Evolutionary conservation across 176 grass and related monocot species (phyloP).

Genomic region (Triticum timopheevii): DNA sequence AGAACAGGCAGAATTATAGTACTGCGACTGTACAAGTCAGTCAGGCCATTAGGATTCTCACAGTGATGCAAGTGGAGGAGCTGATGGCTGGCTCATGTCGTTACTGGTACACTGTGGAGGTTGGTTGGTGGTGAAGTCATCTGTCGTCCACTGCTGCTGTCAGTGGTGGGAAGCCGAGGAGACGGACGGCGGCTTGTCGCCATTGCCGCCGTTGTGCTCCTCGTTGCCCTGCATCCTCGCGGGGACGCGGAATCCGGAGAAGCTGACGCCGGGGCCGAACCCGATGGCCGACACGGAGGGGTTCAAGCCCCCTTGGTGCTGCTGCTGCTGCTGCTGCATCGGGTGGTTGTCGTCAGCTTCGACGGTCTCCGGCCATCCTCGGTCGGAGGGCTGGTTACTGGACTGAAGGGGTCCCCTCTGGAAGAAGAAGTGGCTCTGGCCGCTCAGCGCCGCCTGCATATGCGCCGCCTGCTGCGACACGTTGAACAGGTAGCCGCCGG

Average conservation of each 20-base stretch:
- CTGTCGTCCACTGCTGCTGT: slow-evolving; percentile 43
- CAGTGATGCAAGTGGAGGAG: slow-evolving; percentile 37
- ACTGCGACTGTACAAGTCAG: not conserved
- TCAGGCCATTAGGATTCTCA: slow-evolving; percentile 17
- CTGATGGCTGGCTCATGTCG: not conserved
- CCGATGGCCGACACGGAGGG: slow-evolving; percentile 52
- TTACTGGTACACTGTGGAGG: slow-evolving; percentile 19
- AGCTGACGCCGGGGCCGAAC: slow-evolving; percentile 58
- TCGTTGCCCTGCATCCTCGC: slow-evolving; percentile 93
- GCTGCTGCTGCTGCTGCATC: slow-evolving; percentile 50
- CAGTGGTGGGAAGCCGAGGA: slow-evolving; percentile 89
- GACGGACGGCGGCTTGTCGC: slow-evolving; percentile 65
- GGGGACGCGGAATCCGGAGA: slow-evolving; percentile 83
- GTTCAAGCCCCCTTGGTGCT: slow-evolving; percentile 45
- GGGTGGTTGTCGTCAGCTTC: slow-evolving; percentile 48
- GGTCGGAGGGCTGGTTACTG: slow-evolving; percentile 92
- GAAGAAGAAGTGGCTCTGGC: slow-evolving; percentile 74
- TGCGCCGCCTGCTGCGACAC: slow-evolving; percentile 62
- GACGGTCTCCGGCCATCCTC: slow-evolving; percentile 76
- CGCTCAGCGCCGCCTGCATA: slow-evolving; percentile 65
- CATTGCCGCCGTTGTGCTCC: slow-evolving; percentile 68
- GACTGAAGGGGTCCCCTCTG: slow-evolving; percentile 99
- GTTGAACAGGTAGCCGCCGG: slow-evolving; percentile 61
- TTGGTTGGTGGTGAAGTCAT: slow-evolving; percentile 43
- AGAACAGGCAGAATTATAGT: not conserved